phyloP scores from a whole-genome alignment of 176 grass and related monocot species.

The Triticum dicoccoides region DNA sequence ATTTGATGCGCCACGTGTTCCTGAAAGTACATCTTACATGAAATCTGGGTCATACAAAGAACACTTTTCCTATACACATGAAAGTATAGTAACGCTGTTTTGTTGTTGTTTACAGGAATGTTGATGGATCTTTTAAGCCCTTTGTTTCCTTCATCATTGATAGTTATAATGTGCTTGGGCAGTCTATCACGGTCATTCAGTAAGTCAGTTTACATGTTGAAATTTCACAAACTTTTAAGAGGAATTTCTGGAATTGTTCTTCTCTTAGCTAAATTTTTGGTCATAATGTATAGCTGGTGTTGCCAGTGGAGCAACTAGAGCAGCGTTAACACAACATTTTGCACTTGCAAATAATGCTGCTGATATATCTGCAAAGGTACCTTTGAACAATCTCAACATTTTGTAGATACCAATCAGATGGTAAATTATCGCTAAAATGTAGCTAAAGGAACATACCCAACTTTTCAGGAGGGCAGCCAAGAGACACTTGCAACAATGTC shows the following conservation, averaged over 20 bases:
- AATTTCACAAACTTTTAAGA: not conserved
- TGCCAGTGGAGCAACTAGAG: constrained; percentile 97
- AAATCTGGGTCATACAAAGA: not conserved
- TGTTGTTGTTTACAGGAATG: constrained; percentile 69
- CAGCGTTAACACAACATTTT: constrained; percentile 93
- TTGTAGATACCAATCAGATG: constrained; percentile 10
- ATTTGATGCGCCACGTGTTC: not conserved
- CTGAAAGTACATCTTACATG: constrained; percentile 14
- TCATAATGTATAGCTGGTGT: constrained; percentile 65
- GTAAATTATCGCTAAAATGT: constrained; percentile 28
- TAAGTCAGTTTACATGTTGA: constrained; percentile 51
- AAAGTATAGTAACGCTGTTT: not conserved
- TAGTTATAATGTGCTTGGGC: constrained; percentile 84
- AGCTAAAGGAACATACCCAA: constrained; percentile 22
- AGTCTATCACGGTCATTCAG: constrained; percentile 94
- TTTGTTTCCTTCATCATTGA: constrained; percentile 90
- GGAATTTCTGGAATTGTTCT: not conserved
- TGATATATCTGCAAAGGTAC: constrained; percentile 95
- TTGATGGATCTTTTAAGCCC: constrained; percentile 95
- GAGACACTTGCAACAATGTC: constrained; percentile 94
- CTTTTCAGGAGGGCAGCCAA: constrained; percentile 89
- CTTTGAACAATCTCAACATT: not conserved
- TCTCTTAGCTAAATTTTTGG: constrained; percentile 13
- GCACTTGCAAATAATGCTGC: constrained; percentile 88
- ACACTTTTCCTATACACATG: not conserved